A percentile compares a stretch with the other conserved stretches of the same genome.
Evolutionary conservation across 73 alveolate species (phyloP).

Genomic region (Tetrahymena thermophila): DNA sequence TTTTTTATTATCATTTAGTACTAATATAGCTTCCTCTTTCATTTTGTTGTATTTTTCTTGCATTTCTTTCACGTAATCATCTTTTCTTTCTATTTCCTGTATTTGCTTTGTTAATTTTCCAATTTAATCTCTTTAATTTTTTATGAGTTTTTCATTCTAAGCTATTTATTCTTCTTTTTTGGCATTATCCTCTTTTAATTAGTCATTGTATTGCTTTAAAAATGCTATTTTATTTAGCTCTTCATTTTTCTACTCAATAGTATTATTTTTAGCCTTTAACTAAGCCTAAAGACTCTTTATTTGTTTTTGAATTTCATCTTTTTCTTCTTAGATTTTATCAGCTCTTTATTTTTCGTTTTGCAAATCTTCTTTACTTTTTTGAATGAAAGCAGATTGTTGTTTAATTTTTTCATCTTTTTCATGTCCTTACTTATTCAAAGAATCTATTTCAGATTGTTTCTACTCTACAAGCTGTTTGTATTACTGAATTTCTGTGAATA

Average conservation of each 20-base stretch:
- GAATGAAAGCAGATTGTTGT: not conserved
- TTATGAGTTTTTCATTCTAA: not conserved
- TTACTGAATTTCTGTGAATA: not conserved
- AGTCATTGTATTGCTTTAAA: not conserved
- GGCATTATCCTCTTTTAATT: not conserved
- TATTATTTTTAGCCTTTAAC: not conserved
- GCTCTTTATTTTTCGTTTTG: not conserved
- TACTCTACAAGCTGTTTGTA: not conserved
- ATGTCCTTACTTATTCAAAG: not conserved
- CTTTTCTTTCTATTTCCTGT: not conserved
- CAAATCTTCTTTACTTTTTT: not conserved
- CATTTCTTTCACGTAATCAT: not conserved
- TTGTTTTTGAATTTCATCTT: not conserved
- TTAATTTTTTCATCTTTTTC: not conserved
- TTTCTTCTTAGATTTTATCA: not conserved
- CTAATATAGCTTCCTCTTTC: not conserved
- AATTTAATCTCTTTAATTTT: not conserved
- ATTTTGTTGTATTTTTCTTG: not conserved
- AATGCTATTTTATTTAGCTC: not conserved
- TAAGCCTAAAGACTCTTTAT: not conserved
- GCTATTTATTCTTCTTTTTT: not conserved
- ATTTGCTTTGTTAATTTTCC: not conserved
- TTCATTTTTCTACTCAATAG: not conserved
- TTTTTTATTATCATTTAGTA: not conserved
- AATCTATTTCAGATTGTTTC: not conserved